Percentiles rank a stretch among this genome's conserved stretches.
These are phyloP conservation scores for Scedosporium minutisporum DNA, from an alignment of 2,329 filamentous ascomycete species.

Conservation along the genomic window DNA sequence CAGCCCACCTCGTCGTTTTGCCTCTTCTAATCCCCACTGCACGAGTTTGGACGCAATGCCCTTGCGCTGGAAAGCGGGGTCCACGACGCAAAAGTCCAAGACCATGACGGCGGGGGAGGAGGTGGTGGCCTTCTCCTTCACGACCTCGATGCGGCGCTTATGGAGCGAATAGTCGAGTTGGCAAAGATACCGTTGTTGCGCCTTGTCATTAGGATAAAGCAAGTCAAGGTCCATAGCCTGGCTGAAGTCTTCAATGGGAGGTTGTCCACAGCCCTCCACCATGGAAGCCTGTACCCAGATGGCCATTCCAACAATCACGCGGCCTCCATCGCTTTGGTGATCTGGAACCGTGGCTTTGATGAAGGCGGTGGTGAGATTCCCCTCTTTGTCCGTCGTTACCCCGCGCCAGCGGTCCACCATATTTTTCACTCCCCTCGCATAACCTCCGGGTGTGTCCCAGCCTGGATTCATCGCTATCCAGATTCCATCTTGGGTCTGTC, in stretches of 20 bases:
- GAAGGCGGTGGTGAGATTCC: conserved; percentile 39
- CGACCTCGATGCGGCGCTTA: conserved; percentile 29
- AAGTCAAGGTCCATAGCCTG: conserved; percentile 20
- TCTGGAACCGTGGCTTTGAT: conserved; percentile 41
- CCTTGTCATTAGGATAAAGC: conserved; percentile 31
- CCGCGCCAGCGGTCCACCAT: conserved; percentile 30
- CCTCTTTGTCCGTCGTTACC: conserved; percentile 28
- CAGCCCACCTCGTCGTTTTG: conserved; percentile 25
- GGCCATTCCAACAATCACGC: conserved; percentile 38
- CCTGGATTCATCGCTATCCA: conserved; percentile 43
- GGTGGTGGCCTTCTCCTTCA: conserved; percentile 27
- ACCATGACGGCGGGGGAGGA: conserved; percentile 36
- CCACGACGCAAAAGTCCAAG: conserved; percentile 41
- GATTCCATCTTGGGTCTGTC: conserved; percentile 38
- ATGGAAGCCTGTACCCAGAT: conserved; percentile 45
- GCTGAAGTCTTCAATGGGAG: conserved; percentile 22
- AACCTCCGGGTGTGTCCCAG: conserved; percentile 42
- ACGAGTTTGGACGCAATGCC: conserved; percentile 36
- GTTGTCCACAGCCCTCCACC: conserved; percentile 37
- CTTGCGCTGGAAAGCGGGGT: conserved; percentile 42
- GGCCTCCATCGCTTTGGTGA: conserved; percentile 15
- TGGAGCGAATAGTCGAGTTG: conserved; percentile 36
- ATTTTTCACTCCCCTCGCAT: conserved; percentile 21
- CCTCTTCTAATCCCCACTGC: conserved; percentile 36
- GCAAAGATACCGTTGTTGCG: conserved; percentile 33